Base-by-base conservation (phyloP, 768 basidiomycete genomes). In the Terana coerulea region DNA sequence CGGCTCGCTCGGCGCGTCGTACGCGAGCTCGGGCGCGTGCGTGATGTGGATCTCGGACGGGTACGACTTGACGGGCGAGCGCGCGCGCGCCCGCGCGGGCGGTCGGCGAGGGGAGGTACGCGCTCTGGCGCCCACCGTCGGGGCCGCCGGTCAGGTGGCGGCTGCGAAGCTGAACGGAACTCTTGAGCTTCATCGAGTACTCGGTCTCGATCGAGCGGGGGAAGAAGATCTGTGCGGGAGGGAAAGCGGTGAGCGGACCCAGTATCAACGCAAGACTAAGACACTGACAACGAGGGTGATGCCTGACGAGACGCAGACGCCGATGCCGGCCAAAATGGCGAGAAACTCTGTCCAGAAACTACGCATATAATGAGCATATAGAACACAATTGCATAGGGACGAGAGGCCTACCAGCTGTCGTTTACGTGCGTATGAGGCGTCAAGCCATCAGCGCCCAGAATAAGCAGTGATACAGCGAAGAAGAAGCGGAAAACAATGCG, bases 401-500 rank as follows among this genome's bases (percentile, higher is more conserved):
- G 2, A 37, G 22, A 28, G 0, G n/a, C 61, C 12, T 50, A 79
- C 78, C 78, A 68, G 43, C 69, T 84, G 43, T 81, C 77, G 61
- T 91, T 90, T 63, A 91, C 66, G 54, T 81, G 77, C 29, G 72
- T 72, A 59, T 85, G 80, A 1, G 79, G 75, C 2, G 76, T 71
- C 8, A 84, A 67, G 19, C 90, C 91, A 62, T 91, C 88, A 10
- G 81, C 63, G 1, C 81, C 85, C 24, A 92, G 75, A 47, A 86
- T 75, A 12, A 86, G 59, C 19, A 88, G 62, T 0, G 90, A 83
- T 0, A 84, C 57, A 1, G 77, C 76, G 63, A 91, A 90, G 12
- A 90, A 45, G 65, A 87, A 83, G 6, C 91, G 84, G 69, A 89
- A 88, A 17, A 81, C 59, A 44, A 90, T 68, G 1, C 89, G 88